Evolutionary conservation across 2,329 filamentous ascomycete species (phyloP).

Genomic region (Colletotrichum paranaense): DNA sequence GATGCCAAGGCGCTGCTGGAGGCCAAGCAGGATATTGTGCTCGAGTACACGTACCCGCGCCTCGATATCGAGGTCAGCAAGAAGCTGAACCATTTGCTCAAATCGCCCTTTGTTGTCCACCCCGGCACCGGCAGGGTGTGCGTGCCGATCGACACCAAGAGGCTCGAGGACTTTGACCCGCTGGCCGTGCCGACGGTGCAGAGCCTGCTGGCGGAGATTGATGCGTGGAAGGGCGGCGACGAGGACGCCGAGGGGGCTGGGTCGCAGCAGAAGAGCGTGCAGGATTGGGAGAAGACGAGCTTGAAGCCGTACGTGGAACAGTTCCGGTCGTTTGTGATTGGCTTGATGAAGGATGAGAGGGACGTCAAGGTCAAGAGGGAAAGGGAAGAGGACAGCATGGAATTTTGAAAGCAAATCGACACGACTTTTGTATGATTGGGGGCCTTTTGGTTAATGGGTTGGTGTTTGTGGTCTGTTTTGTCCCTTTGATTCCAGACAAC

Average conservation of each 20-base stretch:
- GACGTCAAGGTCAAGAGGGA: slow-evolving; percentile 67
- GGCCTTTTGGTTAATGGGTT: slow-evolving; percentile 2
- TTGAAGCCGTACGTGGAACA: slow-evolving; percentile 92
- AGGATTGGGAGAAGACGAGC: slow-evolving; percentile 98
- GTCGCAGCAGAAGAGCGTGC: slow-evolving; percentile 54
- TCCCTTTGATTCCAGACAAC: not conserved
- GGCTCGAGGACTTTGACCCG: slow-evolving; percentile 87
- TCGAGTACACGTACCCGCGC: slow-evolving; percentile 97
- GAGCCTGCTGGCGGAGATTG: slow-evolving; percentile 84
- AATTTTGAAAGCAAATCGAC: slow-evolving; percentile 54
- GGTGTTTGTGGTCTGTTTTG: slow-evolving; percentile 10
- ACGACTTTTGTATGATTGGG: slow-evolving; percentile 34
- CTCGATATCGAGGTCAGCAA: slow-evolving; percentile 98
- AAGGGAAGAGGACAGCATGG: slow-evolving; percentile 63
- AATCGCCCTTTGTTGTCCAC: slow-evolving; percentile 96
- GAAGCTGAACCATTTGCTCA: slow-evolving; percentile 97
- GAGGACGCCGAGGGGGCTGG: slow-evolving; percentile 50
- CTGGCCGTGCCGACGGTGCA: slow-evolving; percentile 90
- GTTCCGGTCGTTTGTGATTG: slow-evolving; percentile 84
- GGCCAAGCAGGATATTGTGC: slow-evolving; percentile 93
- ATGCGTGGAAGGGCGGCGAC: slow-evolving; percentile 73
- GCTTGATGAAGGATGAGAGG: slow-evolving; percentile 80
- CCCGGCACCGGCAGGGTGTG: slow-evolving; percentile 94
- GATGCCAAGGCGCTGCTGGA: slow-evolving; percentile 80
- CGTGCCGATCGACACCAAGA: slow-evolving; percentile 86